phyloP scores from a whole-genome alignment of 2,329 filamentous ascomycete genomes.

The Tolypocladium tropicale region DNA sequence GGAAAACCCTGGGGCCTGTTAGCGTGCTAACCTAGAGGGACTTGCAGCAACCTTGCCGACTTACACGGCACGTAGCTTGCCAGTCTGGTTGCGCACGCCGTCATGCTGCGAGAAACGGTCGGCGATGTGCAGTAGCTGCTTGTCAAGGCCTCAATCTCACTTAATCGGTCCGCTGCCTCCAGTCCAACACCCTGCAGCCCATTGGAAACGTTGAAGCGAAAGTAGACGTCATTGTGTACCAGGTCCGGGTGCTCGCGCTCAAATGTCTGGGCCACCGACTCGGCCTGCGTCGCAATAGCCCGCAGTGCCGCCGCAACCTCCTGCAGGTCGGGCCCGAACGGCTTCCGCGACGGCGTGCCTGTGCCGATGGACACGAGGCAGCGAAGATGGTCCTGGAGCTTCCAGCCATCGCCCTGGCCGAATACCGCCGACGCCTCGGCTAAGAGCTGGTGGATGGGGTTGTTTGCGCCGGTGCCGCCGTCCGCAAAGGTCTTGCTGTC shows the following conservation, averaged over 20 bases:
- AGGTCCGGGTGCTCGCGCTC: not conserved
- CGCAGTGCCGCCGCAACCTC: not conserved
- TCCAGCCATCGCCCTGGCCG: not conserved
- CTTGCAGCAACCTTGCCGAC: too few relatives aligned
- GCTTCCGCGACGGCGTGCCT: slow-evolving; percentile 1
- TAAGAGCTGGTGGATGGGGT: slow-evolving; percentile 1
- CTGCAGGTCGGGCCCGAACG: not conserved
- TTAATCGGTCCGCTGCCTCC: not conserved
- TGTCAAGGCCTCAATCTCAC: not conserved
- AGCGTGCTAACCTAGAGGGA: too few relatives aligned
- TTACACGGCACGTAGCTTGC: not conserved
- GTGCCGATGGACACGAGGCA: slow-evolving; percentile 4
- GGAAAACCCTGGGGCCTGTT: not conserved
- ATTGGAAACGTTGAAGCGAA: not conserved
- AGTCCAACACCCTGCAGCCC: not conserved
- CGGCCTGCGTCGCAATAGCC: not conserved
- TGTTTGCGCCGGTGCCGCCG: slow-evolving; percentile 3
- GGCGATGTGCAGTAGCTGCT: not conserved
- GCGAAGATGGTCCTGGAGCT: not conserved
- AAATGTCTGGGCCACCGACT: not conserved
- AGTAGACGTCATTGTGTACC: not conserved
- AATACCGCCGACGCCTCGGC: not conserved
- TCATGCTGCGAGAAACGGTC: not conserved
- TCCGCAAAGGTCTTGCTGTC: not conserved
- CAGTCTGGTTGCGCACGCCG: not conserved